phyloP scores from a whole-genome alignment of 2,329 filamentous ascomycete genomes.

The Trichoderma afroharzianum region DNA sequence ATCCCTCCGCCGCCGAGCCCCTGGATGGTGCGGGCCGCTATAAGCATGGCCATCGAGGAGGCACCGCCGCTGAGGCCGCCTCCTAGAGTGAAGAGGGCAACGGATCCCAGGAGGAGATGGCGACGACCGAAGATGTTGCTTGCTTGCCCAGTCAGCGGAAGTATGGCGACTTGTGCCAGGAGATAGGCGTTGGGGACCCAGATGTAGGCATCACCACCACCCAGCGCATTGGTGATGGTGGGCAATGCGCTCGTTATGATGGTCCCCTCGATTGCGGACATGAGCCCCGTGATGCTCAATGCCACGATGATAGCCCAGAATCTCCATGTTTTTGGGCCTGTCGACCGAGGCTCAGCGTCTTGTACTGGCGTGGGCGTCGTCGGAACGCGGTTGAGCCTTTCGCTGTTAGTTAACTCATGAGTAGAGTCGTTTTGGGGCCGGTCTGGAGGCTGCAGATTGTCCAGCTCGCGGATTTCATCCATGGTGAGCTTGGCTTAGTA shows the following conservation, averaged over 20 bases:
- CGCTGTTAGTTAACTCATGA: background rate
- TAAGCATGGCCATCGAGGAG: constrained; percentile 41
- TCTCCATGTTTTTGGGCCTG: background rate
- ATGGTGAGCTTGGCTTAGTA: background rate
- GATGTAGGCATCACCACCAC: background rate
- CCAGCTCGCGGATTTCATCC: background rate
- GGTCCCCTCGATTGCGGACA: constrained; percentile 45
- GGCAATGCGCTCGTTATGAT: constrained; percentile 58
- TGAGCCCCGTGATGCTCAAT: constrained; percentile 29
- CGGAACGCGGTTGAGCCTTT: background rate
- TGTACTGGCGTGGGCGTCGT: background rate
- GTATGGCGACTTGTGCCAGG: constrained; percentile 22
- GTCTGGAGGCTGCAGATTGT: background rate
- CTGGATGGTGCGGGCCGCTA: constrained; percentile 47
- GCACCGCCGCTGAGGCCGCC: constrained; percentile 51
- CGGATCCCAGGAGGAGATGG: constrained; percentile 35
- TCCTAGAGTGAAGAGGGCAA: constrained; percentile 48
- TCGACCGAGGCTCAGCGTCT: background rate
- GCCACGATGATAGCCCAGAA: constrained; percentile 20
- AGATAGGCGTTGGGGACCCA: constrained; percentile 12
- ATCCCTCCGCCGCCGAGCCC: constrained; percentile 41
- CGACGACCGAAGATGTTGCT: constrained; percentile 51
- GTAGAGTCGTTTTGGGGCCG: background rate
- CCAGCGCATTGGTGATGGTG: constrained; percentile 27
- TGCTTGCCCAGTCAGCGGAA: constrained; percentile 41